These are phyloP conservation scores for Penicillium paneum DNA, from an alignment of 2,329 filamentous ascomycete genomes.

Conservation along the genomic window DNA sequence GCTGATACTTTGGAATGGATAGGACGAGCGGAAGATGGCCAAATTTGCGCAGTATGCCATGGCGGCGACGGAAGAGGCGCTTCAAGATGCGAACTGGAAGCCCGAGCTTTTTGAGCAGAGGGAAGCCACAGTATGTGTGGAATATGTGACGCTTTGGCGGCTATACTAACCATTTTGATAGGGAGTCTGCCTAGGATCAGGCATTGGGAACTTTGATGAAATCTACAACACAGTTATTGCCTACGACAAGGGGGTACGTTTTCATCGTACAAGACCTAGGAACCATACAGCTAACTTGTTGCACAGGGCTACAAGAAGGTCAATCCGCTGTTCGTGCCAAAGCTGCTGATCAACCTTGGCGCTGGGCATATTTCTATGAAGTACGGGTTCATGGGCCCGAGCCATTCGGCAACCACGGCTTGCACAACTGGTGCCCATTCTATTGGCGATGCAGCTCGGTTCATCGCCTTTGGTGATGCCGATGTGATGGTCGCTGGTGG, in stretches of 20 bases:
- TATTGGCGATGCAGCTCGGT: slow-evolving; percentile 87
- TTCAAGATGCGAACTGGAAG: slow-evolving; percentile 77
- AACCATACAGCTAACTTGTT: slow-evolving; percentile 10
- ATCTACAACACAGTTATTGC: slow-evolving; percentile 78
- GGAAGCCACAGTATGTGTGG: slow-evolving; percentile 62
- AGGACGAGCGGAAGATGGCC: slow-evolving; percentile 78
- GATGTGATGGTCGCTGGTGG: slow-evolving; percentile 96
- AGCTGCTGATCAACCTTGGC: slow-evolving; percentile 88
- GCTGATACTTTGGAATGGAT: not conserved
- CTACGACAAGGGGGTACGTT: slow-evolving; percentile 67
- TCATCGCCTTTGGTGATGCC: slow-evolving; percentile 87
- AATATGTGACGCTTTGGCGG: not conserved
- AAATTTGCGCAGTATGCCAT: slow-evolving; percentile 87
- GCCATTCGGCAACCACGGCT: slow-evolving; percentile 88
- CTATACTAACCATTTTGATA: slow-evolving; percentile 23
- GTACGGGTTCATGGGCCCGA: slow-evolving; percentile 82
- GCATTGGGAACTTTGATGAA: slow-evolving; percentile 91
- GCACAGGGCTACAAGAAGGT: slow-evolving; percentile 83
- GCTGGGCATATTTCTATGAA: slow-evolving; percentile 94
- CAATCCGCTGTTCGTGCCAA: slow-evolving; percentile 88
- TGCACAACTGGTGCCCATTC: slow-evolving; percentile 96
- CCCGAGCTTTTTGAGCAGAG: slow-evolving; percentile 59
- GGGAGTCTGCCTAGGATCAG: slow-evolving; percentile 91
- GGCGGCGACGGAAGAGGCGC: slow-evolving; percentile 79
- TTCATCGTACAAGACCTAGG: not conserved